Base-by-base conservation (phyloP, 495 filamentous ascomycete species). In the Penicillium pancosmium region DNA sequence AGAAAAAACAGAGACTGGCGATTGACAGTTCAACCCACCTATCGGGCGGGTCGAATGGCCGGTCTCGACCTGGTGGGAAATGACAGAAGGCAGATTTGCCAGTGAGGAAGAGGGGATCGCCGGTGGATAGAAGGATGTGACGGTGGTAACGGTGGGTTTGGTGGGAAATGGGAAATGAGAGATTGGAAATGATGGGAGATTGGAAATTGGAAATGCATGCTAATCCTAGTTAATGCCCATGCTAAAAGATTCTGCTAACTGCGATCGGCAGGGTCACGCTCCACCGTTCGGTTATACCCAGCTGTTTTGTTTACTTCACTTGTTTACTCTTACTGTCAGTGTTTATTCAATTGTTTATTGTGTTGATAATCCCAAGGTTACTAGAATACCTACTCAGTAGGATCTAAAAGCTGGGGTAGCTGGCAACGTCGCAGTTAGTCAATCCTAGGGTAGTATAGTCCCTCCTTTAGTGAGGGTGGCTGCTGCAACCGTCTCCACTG, bases 21-120 rank as follows among this genome's bases (percentile, higher is more conserved):
- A 43, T 13, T 43, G n/a, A 44, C 16, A 16, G n/a, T 16, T 5
- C 13, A 44, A 23, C 23, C 52, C 58, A 55, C 47, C 38, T 48
- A 48, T 27, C 7, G 41, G n/a, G 31, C 15, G n/a, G 35, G 52
- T 19, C 54, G 38, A 31, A 62, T 57, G 59, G 27, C 52, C 48
- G 58, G 62, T 64, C 62, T 64, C 57, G 62, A 57, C 56, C 52
- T 48, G 27, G 21, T 35, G 55, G 55, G 55, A 51, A 57, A 57
- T 53, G 55, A 58, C 54, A 61, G 41, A 47, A 34, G 52, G 54
- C 51, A 27, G 41, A 19, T 16, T 8, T 44, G n/a, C 41, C 41
- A 44, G 41, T 19, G 41, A 44, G 16, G 16, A 44, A 0, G 41
- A 49, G 23, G 11, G 25, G 23, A 55, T 27, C 40, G 43, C 11